Evolutionary conservation across 202 grass and related monocot species (phyloP).

Genomic region (Digitaria exilis): DNA sequence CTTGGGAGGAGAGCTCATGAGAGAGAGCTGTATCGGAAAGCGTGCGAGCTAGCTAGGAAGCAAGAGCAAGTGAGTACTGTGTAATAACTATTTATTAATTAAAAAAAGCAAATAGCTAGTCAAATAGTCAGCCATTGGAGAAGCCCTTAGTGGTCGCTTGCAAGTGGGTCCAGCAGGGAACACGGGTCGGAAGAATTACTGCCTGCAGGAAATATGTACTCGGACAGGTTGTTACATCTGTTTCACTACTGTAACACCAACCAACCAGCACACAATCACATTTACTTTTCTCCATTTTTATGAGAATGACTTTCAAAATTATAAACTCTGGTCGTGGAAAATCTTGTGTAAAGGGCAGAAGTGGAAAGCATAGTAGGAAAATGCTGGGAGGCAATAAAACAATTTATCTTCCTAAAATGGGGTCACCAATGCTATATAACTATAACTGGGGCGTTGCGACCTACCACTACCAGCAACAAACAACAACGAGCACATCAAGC

Average conservation of each 20-base stretch:
- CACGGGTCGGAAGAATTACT: too few relatives aligned
- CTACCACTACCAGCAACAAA: not conserved
- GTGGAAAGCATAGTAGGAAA: not conserved
- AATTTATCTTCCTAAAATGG: slow-evolving; percentile 45
- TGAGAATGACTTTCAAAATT: not conserved
- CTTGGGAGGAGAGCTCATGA: too few relatives aligned
- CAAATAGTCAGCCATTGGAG: too few relatives aligned
- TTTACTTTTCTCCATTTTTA: not conserved
- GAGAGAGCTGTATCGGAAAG: too few relatives aligned
- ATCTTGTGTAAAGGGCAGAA: not conserved
- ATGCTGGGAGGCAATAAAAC: slow-evolving; percentile 7
- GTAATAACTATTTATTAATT: too few relatives aligned
- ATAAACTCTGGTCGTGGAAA: not conserved
- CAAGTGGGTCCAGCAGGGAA: accelerated
- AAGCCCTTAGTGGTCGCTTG: not conserved
- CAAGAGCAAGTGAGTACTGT: too few relatives aligned
- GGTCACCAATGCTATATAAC: slow-evolving; percentile 53
- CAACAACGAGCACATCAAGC: slow-evolving; percentile 1
- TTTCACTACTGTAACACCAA: slow-evolving; percentile 13
- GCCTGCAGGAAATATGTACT: not conserved
- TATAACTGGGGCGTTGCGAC: slow-evolving; percentile 47
- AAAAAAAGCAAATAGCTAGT: too few relatives aligned
- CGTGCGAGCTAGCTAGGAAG: too few relatives aligned
- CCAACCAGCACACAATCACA: not conserved
- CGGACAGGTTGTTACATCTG: not conserved